These are phyloP conservation scores for Dalbergia cultrata DNA, from an alignment of 306 rosid genomes.

Conservation along the genomic window DNA sequence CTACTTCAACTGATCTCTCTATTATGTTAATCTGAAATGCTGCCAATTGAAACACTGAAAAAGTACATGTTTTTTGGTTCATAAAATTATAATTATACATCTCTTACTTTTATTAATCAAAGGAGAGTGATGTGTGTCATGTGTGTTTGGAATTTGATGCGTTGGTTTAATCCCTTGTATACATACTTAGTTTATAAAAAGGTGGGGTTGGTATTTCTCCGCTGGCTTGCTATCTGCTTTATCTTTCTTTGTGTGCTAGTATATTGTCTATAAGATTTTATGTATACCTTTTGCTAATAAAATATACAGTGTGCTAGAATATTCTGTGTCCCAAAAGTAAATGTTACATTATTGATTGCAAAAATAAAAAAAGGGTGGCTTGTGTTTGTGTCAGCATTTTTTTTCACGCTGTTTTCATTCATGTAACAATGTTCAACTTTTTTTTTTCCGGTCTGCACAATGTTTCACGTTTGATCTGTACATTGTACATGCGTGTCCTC, in stretches of 20 bases:
- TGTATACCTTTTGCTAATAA: background rate
- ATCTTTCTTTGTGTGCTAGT: constrained; percentile 25
- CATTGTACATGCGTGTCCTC: background rate
- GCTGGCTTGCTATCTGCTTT: constrained; percentile 38
- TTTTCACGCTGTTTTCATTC: background rate
- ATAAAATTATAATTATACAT: background rate
- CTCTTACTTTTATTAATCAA: background rate
- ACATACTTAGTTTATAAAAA: background rate
- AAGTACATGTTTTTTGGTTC: background rate
- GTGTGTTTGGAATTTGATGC: constrained; percentile 14
- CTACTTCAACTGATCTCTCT: background rate
- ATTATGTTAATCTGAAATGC: background rate
- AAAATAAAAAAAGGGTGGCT: constrained; percentile 5
- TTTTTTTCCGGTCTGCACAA: no score
- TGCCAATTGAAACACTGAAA: no score
- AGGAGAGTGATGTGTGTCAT: background rate
- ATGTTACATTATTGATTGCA: background rate
- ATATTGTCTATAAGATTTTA: background rate
- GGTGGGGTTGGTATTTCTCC: constrained; percentile 7
- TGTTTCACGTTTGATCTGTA: background rate
- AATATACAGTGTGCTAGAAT: constrained; percentile 25
- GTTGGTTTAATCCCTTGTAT: constrained; percentile 18
- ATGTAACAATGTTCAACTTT: background rate
- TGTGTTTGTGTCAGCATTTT: constrained; percentile 1
- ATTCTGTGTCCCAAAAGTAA: no score